Base-by-base conservation (phyloP, 176 grass and related monocot genomes). In the Eleusine coracana region DNA sequence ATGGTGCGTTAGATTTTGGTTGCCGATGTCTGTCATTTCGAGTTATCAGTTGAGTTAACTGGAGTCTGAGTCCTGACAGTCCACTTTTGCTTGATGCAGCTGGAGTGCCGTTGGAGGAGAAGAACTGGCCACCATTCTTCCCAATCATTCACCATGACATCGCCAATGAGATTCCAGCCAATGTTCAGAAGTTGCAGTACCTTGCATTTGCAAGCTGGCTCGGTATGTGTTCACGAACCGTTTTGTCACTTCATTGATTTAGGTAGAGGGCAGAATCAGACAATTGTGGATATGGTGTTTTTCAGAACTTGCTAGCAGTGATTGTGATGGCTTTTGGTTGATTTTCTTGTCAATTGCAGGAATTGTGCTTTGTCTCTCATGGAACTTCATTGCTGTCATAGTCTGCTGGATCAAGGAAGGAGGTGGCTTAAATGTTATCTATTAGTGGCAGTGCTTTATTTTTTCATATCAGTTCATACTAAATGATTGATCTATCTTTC, bases 401-500 rank as follows among this genome's bases (percentile, higher is more conserved):
- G 86, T 93, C 80, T 99, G 93, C 78, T 99, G 93, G 93, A 93
- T 99, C 84, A 96, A 84, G 92, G 96, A 94, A 62, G 96, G 91
- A 93, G 96, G 93, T 99, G 70, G 75, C 0, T 78, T 74, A 77
- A 72, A 65, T 74, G 39, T 42, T 65, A 12, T 49, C 18, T 66
- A 20, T 40, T 25, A 81, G 39, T 40, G 36, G 8, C n/a, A 63
- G 7, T 51, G 9, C 31, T 34, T 34, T 74, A 4, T 64, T 40
- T 20, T 64, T 77, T 9, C 88, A 13, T 15, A 72, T 46, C 1
- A 7, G 2, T n/a, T 52, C 9, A 9, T 23, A 69, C 62, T 86
- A 54, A 85, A 50, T 80, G 48, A 23, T 68, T 74, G 59, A 21
- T 18, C 36, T 78, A 1, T 86, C 55, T 70, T 85, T 20, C 78